These are phyloP conservation scores for Sequoia sempervirens DNA, from an alignment of 75 land plant genomes.

Conservation along the genomic window DNA sequence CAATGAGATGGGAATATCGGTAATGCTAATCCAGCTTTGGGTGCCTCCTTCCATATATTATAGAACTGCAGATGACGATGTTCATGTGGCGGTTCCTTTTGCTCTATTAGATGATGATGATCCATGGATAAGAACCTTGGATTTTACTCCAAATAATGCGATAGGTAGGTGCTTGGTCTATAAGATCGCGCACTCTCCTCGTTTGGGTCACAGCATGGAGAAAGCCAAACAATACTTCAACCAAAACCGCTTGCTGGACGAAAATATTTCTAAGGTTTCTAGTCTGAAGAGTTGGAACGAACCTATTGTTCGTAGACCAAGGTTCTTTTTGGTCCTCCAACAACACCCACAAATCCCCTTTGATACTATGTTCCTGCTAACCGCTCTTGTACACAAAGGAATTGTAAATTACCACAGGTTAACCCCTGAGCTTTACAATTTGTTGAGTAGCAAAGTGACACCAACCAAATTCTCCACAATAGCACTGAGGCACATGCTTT, in stretches of 20 bases:
- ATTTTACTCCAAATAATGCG: slow-evolving; percentile 65
- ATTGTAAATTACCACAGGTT: slow-evolving; percentile 63
- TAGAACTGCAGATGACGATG: slow-evolving; percentile 80
- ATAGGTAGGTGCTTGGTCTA: slow-evolving; percentile 70
- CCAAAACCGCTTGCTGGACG: slow-evolving; percentile 16
- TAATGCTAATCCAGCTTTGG: slow-evolving; percentile 53
- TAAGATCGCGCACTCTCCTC: slow-evolving; percentile 46
- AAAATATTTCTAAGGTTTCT: neutral
- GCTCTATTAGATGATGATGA: slow-evolving; percentile 82
- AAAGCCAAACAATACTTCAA: slow-evolving; percentile 42
- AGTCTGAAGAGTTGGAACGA: slow-evolving; percentile 22
- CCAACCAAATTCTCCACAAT: neutral
- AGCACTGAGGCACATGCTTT: slow-evolving; percentile 56
- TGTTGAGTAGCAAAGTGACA: slow-evolving; percentile 35
- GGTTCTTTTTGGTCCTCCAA: slow-evolving; percentile 42
- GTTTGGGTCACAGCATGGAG: slow-evolving; percentile 36
- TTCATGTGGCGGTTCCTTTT: slow-evolving; percentile 40
- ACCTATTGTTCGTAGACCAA: slow-evolving; percentile 21
- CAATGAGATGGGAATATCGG: slow-evolving; percentile 22
- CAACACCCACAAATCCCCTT: slow-evolving; percentile 40
- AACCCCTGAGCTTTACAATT: slow-evolving; percentile 45
- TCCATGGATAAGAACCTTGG: slow-evolving; percentile 86
- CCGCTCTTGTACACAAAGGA: slow-evolving; percentile 67
- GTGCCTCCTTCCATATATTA: slow-evolving; percentile 65
- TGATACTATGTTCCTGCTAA: slow-evolving; percentile 57